phyloP scores from a whole-genome alignment of 2,329 filamentous ascomycete species.

The Berkeleyomyces basicola region DNA sequence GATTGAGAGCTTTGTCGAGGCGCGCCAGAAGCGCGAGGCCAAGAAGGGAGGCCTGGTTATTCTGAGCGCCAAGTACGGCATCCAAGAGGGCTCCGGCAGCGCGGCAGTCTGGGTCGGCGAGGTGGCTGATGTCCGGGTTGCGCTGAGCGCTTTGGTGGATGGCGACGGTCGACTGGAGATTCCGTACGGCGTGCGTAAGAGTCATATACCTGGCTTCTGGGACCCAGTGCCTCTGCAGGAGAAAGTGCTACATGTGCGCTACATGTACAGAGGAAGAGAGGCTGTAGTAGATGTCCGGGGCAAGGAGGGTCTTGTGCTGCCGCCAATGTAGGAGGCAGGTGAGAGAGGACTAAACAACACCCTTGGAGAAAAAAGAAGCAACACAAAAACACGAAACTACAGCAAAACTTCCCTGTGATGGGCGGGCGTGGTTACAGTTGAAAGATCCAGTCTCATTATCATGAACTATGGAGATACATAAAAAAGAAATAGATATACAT shows the following conservation, averaged over 20 bases:
- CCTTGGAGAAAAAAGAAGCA: not conserved
- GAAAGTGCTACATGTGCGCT: constrained; percentile 31
- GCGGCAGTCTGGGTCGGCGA: constrained; percentile 21
- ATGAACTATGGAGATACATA: not conserved
- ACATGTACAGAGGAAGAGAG: constrained; percentile 19
- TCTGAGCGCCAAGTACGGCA: constrained; percentile 32
- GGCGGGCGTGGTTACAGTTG: not conserved
- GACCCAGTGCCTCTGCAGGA: constrained; percentile 28
- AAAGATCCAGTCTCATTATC: constrained; percentile 3
- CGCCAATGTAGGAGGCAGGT: not conserved
- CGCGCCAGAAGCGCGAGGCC: constrained; percentile 22
- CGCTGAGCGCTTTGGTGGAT: constrained; percentile 30
- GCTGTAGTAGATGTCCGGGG: constrained; percentile 22
- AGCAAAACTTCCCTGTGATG: not conserved
- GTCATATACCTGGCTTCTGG: constrained; percentile 32
- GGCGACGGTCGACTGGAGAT: constrained; percentile 23
- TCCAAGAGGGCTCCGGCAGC: constrained; percentile 16
- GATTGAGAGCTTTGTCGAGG: constrained; percentile 25
- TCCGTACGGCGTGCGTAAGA: constrained; percentile 27
- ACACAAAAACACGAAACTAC: not conserved
- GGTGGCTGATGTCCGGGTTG: constrained; percentile 33
- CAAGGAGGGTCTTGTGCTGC: constrained; percentile 20
- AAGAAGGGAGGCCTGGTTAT: constrained; percentile 28
- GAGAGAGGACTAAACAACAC: not conserved
- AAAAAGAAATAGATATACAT: not conserved